Evolutionary conservation across 2,329 filamentous ascomycete genomes (phyloP), one percentile per base, ranked within the genome.

Genomic region (Aspergillus udagawae): DNA sequence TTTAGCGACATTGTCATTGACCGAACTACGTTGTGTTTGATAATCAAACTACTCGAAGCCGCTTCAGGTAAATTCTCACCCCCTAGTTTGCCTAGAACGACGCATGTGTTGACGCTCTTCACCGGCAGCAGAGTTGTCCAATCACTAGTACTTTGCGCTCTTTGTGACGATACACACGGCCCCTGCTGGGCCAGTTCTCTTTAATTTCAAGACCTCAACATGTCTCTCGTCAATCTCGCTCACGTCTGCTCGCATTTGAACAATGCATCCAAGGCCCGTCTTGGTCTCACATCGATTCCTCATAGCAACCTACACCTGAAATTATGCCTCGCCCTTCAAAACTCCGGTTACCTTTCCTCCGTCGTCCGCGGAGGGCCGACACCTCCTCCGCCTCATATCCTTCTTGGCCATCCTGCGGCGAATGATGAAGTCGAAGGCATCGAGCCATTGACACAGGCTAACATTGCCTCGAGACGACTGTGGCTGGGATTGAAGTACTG

Each of bases 401-500:
- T 82, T 27, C 79, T 85, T 12, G 83, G 83, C 60, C 73, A 76
- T 55, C 76, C 79, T 3, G 71, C 75, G 4, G 69, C 70, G n/a
- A 73, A 71, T 44, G 71, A 75, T 47, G 70, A 75, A 59, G 52
- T 65, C 63, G 56, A 70, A 60, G 64, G 67, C 50, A 52, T 75
- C 35, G 79, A 84, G 64, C 79, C 79, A 14, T 80, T 90, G 56
- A 91, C 87, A 50, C 79, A 80, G 60, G 80, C 79, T 66, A 96
- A 95, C 75, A 84, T 91, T 41, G 83, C 91, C 4, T 82, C 80
- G 42, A 83, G 90, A 70, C 82, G 92, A 59, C 78, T 97, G 63
- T 97, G 92, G 92, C 76, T 97, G 12, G 91, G 91, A 1, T 79
- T 96, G 68, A 96, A 96, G 79, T 96, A 96, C 82, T 90, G 85